phyloP scores from a whole-genome alignment of 176 grass and related monocot genomes.

The Ampelocalamus luodianensis region DNA sequence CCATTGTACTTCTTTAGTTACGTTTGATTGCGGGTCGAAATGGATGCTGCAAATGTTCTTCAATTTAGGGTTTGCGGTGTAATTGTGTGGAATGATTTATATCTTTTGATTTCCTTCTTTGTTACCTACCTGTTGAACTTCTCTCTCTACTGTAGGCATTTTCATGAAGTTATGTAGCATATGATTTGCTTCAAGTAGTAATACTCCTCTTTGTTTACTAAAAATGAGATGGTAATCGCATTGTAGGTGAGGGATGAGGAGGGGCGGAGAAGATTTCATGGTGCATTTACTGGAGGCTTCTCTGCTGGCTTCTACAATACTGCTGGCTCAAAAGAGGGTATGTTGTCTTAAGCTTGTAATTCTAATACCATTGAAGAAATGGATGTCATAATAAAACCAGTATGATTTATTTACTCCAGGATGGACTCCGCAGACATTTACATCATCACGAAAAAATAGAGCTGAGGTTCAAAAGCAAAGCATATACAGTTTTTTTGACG shows the following conservation, averaged over 20 bases:
- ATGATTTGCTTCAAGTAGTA: background rate
- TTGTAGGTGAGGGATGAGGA: slow-evolving; percentile 91
- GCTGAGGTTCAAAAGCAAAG: slow-evolving; percentile 80
- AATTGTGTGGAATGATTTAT: no score
- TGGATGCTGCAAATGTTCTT: no score
- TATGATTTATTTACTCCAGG: slow-evolving; percentile 54
- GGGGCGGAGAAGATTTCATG: slow-evolving; percentile 95
- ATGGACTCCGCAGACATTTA: slow-evolving; percentile 86
- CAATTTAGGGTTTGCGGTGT: no score
- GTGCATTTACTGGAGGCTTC: slow-evolving; percentile 94
- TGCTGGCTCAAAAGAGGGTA: slow-evolving; percentile 92
- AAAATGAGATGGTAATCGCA: slow-evolving; percentile 1
- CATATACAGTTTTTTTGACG: slow-evolving; percentile 92
- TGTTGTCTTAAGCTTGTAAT: slow-evolving; percentile 19
- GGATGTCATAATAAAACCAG: slow-evolving; percentile 5
- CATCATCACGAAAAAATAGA: slow-evolving; percentile 91
- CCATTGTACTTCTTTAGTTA: background rate
- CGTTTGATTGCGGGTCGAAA: no score
- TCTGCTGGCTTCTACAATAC: slow-evolving; percentile 96
- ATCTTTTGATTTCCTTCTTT: no score
- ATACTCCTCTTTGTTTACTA: background rate
- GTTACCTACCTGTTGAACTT: no score
- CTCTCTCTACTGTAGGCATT: no score
- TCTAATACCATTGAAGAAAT: background rate
- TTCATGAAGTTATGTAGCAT: no score